phyloP scores from a whole-genome alignment of 257 asterid species.

The Coffea eugenioides region DNA sequence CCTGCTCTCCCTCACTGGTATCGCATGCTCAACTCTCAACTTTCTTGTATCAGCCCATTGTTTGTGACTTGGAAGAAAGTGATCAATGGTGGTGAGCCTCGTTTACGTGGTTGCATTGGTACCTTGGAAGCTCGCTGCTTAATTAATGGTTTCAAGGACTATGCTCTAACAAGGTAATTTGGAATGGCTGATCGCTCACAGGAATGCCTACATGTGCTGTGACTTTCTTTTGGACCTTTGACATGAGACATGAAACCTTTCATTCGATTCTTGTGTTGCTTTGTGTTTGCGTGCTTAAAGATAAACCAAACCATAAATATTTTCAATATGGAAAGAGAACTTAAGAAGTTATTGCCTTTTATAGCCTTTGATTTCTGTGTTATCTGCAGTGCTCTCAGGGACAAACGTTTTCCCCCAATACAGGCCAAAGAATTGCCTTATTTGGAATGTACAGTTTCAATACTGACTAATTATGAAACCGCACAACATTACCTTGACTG shows the following conservation, averaged over 20 bases:
- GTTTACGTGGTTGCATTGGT: conserved; percentile 97
- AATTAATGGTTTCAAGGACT: conserved; percentile 80
- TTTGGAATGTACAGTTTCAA: conserved; percentile 93
- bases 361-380: conserved; percentile 9
- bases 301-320: neutral
- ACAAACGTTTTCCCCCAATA: conserved; percentile 90
- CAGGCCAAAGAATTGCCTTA: conserved; percentile 83
- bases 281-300: neutral
- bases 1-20: neutral
- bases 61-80: conserved; percentile 97
- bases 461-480: conserved; percentile 78
- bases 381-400: conserved; percentile 79
- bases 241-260: neutral
- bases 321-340: neutral
- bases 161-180: conserved; percentile 82
- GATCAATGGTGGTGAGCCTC: conserved; percentile 91
- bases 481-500: conserved; percentile 85
- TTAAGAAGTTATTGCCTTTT: neutral
- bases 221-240: neutral
- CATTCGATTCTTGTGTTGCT: neutral
- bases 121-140: conserved; percentile 84
- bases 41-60: conserved; percentile 65
- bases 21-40: conserved; percentile 5
- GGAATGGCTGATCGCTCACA: neutral
- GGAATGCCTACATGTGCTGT: neutral